Conservation (phyloP, 129 eudicot species). For the Helichrysum umbraculigerum region DNA sequence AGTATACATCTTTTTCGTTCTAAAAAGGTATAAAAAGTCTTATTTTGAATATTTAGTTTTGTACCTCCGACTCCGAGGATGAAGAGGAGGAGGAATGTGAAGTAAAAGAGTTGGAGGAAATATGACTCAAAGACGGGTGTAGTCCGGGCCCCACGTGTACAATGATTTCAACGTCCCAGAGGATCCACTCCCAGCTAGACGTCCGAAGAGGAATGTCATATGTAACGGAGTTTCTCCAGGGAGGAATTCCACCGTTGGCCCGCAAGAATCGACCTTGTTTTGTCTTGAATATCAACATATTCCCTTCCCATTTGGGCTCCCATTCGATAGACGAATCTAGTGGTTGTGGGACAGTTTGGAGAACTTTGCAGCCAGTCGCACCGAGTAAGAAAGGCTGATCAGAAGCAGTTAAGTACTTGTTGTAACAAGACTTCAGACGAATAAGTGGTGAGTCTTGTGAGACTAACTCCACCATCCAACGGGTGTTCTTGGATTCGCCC, state of each 20-base stretch:
- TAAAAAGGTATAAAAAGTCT: too few relatives aligned
- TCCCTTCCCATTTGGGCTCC: background rate
- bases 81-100: too few relatives aligned
- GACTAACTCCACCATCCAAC: background rate
- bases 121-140: too few relatives aligned
- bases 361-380: background rate
- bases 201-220: background rate
- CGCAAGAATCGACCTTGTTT: background rate
- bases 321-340: background rate
- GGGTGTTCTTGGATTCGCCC: background rate
- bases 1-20: too few relatives aligned
- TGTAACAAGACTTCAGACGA: background rate
- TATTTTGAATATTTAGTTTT: too few relatives aligned
- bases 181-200: background rate
- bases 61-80: too few relatives aligned
- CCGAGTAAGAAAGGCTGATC: background rate
- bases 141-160: too few relatives aligned
- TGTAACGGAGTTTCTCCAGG: background rate
- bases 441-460: background rate
- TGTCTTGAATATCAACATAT: background rate
- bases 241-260: background rate
- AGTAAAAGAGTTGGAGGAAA: too few relatives aligned
- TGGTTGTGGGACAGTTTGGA: background rate
- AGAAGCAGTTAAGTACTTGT: background rate
- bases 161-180: background rate